Percentiles rank a stretch among this genome's conserved stretches.
phyloP scores from a whole-genome alignment of 129 eudicot genomes.

The Apium graveolens region DNA sequence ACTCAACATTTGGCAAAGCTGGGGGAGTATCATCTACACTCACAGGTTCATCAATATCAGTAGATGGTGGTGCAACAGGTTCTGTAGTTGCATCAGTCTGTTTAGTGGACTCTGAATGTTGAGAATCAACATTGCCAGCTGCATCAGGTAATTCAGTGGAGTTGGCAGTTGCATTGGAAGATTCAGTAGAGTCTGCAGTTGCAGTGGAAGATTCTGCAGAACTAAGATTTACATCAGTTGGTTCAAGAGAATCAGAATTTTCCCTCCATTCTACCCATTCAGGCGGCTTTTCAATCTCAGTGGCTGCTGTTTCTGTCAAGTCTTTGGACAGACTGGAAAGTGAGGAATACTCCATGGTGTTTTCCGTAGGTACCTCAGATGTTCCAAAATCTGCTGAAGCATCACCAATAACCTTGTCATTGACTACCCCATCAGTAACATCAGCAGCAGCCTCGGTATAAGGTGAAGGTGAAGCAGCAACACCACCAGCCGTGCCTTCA shows the following conservation, averaged over 20 bases:
- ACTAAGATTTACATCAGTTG: background rate
- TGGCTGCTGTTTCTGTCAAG: constrained; percentile 15
- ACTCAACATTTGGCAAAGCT: constrained; percentile 21
- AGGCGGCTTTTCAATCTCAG: constrained; percentile 45
- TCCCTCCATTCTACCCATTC: constrained; percentile 79
- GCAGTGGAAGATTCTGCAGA: constrained; percentile 26
- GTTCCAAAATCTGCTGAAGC: constrained; percentile 35
- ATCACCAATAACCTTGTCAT: constrained; percentile 21
- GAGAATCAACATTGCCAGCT: background rate
- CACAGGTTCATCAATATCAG: constrained; percentile 6
- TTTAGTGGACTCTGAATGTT: constrained; percentile 10
- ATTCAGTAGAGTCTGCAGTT: background rate
- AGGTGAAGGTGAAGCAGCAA: constrained; percentile 46
- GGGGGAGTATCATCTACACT: constrained; percentile 8
- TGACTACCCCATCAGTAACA: constrained; percentile 19
- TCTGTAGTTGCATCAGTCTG: background rate
- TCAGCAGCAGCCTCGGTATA: constrained; percentile 16
- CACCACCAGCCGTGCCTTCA: constrained; percentile 30
- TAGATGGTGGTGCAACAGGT: constrained; percentile 15
- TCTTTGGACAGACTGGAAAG: constrained; percentile 20
- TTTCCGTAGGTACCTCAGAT: constrained; percentile 32
- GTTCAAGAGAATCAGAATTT: constrained; percentile 8
- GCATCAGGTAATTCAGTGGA: constrained; percentile 14
- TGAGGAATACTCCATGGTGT: constrained; percentile 22
- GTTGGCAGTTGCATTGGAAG: background rate